Conservation (phyloP, 2,329 filamentous ascomycete species). For the Gaeumannomyces sp. region DNA sequence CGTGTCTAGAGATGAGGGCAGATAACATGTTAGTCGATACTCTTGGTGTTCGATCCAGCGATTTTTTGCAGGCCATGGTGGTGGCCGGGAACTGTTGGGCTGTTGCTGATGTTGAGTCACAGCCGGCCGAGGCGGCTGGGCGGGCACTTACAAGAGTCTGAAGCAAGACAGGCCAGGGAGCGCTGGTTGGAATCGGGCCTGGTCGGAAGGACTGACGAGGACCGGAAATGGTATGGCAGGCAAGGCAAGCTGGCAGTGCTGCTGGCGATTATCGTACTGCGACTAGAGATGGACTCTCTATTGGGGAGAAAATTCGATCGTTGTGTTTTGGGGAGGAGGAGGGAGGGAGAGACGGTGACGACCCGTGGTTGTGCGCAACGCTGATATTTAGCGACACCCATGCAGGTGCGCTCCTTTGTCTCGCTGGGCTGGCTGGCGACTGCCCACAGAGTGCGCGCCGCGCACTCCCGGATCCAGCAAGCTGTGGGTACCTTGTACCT, state of each 20-base stretch:
- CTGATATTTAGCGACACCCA: neutral
- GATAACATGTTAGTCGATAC: slow-evolving; percentile 12
- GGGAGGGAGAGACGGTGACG: neutral
- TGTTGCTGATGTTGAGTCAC: slow-evolving; percentile 13
- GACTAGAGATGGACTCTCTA: slow-evolving; percentile 51
- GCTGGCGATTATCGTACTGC: slow-evolving; percentile 54
- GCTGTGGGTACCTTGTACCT: neutral
- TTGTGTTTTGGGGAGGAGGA: slow-evolving; percentile 41
- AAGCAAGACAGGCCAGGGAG: slow-evolving; percentile 23
- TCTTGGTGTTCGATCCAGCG: neutral
- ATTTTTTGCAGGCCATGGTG: neutral
- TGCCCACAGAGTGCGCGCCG: neutral
- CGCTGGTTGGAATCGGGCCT: slow-evolving; percentile 19
- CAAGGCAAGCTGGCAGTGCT: slow-evolving; percentile 38
- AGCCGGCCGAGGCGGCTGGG: neutral
- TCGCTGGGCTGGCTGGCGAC: neutral
- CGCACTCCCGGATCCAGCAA: neutral
- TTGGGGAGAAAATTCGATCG: slow-evolving; percentile 31
- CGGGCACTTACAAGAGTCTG: slow-evolving; percentile 32
- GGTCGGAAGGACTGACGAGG: slow-evolving; percentile 19
- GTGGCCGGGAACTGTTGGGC: neutral
- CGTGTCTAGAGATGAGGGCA: slow-evolving; percentile 27
- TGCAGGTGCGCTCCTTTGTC: slow-evolving; percentile 1
- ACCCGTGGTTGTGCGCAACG: neutral
- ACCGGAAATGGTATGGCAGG: slow-evolving; percentile 25